A percentile compares a stretch with the other conserved stretches of the same genome.
Evolutionary conservation across 2,329 filamentous ascomycete genomes (phyloP).

Genomic region (Colletotrichum coccodes): DNA sequence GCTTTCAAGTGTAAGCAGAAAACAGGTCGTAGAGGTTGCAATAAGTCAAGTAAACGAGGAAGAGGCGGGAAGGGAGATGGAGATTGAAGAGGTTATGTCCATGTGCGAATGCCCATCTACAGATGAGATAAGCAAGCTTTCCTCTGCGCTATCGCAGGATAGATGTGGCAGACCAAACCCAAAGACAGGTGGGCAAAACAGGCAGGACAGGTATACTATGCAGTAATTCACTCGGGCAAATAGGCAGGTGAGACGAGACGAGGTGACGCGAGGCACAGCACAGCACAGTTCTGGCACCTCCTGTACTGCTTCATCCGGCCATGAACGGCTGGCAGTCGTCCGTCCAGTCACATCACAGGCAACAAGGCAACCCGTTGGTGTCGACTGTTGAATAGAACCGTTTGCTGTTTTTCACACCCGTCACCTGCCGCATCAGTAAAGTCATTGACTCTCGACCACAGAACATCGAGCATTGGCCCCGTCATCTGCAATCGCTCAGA

Average conservation of each 20-base stretch:
- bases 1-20: background rate
- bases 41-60: background rate
- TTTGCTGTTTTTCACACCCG: background rate
- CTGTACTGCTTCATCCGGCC: background rate
- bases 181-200: background rate
- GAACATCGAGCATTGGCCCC: background rate
- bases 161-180: background rate
- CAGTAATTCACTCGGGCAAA: background rate
- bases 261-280: background rate
- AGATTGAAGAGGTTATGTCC: background rate
- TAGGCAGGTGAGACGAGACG: too few relatives aligned
- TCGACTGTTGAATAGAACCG: too few relatives aligned
- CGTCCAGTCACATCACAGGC: background rate
- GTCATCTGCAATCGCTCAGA: background rate
- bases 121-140: background rate
- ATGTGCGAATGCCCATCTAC: background rate
- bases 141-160: background rate
- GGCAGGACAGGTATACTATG: too few relatives aligned
- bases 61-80: background rate
- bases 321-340: background rate
- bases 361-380: too few relatives aligned
- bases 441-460: background rate
- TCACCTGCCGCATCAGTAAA: background rate
- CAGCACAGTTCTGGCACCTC: background rate
- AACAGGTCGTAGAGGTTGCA: background rate